Base-by-base conservation (phyloP, 352 stramenopile species). In the Elongisporangium prolatum region DNA sequence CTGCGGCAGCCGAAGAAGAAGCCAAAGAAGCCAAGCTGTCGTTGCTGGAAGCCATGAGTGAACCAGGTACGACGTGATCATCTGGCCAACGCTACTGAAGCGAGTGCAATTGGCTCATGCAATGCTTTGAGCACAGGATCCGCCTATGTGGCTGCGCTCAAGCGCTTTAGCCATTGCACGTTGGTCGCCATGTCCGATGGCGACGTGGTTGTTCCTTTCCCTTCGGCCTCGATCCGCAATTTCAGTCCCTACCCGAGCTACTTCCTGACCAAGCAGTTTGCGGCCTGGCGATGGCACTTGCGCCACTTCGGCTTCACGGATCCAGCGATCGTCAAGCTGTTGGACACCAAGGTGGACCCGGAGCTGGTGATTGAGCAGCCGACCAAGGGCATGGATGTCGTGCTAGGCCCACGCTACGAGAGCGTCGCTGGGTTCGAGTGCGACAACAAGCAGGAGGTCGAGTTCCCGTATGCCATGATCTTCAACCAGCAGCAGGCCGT, bases 371-470 rank as follows among this genome's bases (percentile, higher is more conserved):
- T 84, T 18, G 64, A 82, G 6, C 20, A 80, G 21, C 47, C 69
- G 5, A 47, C 72, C 37, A 57, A 68, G 17, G 77, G 77, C 1
- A 61, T 85, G 47, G 71, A 88, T 52, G 69, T 72, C 22, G 68
- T 50, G 0, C 54, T 56, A 24, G 54, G 58, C 4, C 68, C 74
- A n/a, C 68, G 79, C 11, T 82, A 72, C 60, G 63, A 71, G 7
- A 91, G 81, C 47, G 72, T 88, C 49, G 72, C 85, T 21, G 68
- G 71, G 28, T 89, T 83, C 60, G 75, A 85, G 61, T 77, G 74
- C 21, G 77, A 88, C 63, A 87, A 90, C 60, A 90, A 89, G 50
- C 80, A 80, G n/a, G 80, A 93, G 61, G 80, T 93, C 4, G 78
- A 88, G 54, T 91, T 89, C 58, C 72, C 72, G 14, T 77, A 77